A percentile compares a stretch with the other conserved stretches of the same genome.
These are phyloP conservation scores for Candida manassasensis DNA, from an alignment of 805 yeast species.

Conservation along the genomic window DNA sequence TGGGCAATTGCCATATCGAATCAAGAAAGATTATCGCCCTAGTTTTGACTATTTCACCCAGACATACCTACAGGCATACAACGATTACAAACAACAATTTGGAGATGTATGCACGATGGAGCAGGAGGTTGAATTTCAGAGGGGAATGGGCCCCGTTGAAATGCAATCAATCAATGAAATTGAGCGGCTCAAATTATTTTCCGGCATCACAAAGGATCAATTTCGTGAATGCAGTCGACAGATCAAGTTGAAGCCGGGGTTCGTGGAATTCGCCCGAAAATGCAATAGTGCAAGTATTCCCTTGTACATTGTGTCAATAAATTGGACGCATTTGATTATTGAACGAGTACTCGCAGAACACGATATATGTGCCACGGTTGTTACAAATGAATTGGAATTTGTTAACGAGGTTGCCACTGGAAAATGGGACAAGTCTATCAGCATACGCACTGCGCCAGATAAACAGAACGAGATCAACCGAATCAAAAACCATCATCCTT, in stretches of 20 bases:
- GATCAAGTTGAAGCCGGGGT: conserved; percentile 38
- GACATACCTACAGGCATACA: conserved; percentile 35
- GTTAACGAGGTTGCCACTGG: conserved; percentile 26
- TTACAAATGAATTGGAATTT: conserved; percentile 50
- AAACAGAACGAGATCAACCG: conserved; percentile 28
- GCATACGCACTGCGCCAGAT: conserved; percentile 51
- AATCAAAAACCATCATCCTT: not conserved
- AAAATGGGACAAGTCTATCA: conserved; percentile 13
- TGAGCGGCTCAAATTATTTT: conserved; percentile 34
- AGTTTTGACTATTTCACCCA: conserved; percentile 41
- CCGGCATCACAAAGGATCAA: conserved; percentile 29
- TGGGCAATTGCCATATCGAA: conserved; percentile 43
- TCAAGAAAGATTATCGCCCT: conserved; percentile 33
- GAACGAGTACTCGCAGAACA: conserved; percentile 20
- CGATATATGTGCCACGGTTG: conserved; percentile 13
- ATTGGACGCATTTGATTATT: conserved; percentile 56
- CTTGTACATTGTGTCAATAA: conserved; percentile 49
- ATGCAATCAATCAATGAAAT: conserved; percentile 43
- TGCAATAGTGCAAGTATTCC: conserved; percentile 24
- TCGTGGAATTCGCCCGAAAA: conserved; percentile 26
- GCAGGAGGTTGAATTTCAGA: conserved; percentile 44
- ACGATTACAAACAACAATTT: conserved; percentile 22
- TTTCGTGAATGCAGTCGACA: conserved; percentile 31
- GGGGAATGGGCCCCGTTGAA: conserved; percentile 43
- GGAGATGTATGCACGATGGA: conserved; percentile 20